Percentiles rank a stretch among this genome's conserved stretches.
phyloP scores from a whole-genome alignment of 345 rosid genomes.

The Hibiscus trionum region DNA sequence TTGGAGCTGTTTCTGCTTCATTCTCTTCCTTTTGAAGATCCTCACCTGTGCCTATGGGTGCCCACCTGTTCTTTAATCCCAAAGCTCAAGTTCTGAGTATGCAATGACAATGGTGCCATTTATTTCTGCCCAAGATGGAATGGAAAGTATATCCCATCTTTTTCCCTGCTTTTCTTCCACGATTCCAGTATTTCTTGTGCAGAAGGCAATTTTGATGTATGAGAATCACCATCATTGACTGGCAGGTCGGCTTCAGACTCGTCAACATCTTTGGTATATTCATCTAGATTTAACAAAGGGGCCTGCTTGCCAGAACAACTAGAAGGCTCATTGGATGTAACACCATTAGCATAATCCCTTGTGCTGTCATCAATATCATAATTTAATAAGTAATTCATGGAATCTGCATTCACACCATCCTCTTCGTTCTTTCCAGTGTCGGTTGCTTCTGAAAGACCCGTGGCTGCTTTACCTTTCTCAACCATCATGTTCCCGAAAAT shows the following conservation, averaged over 20 bases:
- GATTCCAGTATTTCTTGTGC: conserved; percentile 55
- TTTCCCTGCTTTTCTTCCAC: conserved; percentile 51
- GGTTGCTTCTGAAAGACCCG: background rate
- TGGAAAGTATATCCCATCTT: conserved; percentile 26
- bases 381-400: background rate
- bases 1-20: background rate
- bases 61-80: background rate
- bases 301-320: conserved; percentile 24
- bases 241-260: background rate
- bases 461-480: conserved; percentile 3
- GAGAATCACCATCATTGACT: conserved; percentile 20
- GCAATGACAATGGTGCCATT: background rate
- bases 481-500: background rate
- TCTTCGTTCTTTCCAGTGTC: background rate
- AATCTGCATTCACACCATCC: conserved; percentile 2
- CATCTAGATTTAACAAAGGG: conserved; percentile 25
- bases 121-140: conserved; percentile 15
- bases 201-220: conserved; percentile 36
- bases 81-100: background rate
- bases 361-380: background rate
- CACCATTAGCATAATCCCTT: background rate
- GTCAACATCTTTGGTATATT: conserved; percentile 1
- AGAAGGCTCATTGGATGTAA: background rate
- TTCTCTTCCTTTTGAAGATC: background rate
- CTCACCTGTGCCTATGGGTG: background rate